A percentile compares a stretch with the other conserved stretches of the same genome.
Evolutionary conservation across 1,139 yeast species (phyloP).

Genomic region (Suhomyces yuchorum): DNA sequence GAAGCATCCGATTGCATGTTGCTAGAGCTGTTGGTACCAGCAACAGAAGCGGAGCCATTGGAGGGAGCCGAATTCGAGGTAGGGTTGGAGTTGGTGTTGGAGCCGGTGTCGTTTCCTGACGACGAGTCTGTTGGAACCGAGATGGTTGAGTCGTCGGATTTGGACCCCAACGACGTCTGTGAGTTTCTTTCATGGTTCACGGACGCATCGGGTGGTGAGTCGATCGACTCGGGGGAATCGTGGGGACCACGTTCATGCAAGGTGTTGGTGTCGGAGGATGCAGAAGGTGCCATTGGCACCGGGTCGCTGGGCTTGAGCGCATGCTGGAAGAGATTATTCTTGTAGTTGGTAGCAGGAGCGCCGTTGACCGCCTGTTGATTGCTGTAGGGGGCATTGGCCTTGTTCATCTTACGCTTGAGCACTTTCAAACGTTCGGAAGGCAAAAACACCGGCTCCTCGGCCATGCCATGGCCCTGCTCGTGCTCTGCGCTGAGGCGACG

Average conservation of each 20-base stretch:
- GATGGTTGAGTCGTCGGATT: slow-evolving; percentile 9
- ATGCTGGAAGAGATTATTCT: slow-evolving; percentile 22
- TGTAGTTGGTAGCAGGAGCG: slow-evolving; percentile 12
- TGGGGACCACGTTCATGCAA: slow-evolving; percentile 2
- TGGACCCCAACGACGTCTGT: slow-evolving; percentile 3
- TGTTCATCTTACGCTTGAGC: slow-evolving; percentile 23
- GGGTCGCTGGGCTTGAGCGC: slow-evolving; percentile 29
- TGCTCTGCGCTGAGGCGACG: background rate
- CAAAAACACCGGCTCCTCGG: slow-evolving; percentile 19
- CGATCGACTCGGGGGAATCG: slow-evolving; percentile 11
- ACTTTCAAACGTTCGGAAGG: slow-evolving; percentile 33
- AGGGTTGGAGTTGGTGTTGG: slow-evolving; percentile 1
- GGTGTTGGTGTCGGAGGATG: background rate
- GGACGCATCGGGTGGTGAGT: slow-evolving; percentile 4
- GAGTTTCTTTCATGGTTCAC: background rate
- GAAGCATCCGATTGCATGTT: slow-evolving; percentile 3
- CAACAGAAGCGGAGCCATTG: background rate
- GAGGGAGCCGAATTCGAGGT: slow-evolving; percentile 2
- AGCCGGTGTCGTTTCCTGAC: slow-evolving; percentile 5
- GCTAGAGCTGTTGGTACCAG: slow-evolving; percentile 1
- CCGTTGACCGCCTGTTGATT: background rate
- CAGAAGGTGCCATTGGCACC: slow-evolving; percentile 16
- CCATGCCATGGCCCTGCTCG: background rate
- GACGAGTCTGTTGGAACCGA: slow-evolving; percentile 7
- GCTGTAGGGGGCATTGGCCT: background rate